Base-by-base conservation (phyloP, 139 green algal genomes). In the Chlamydomonas schloesseri region DNA sequence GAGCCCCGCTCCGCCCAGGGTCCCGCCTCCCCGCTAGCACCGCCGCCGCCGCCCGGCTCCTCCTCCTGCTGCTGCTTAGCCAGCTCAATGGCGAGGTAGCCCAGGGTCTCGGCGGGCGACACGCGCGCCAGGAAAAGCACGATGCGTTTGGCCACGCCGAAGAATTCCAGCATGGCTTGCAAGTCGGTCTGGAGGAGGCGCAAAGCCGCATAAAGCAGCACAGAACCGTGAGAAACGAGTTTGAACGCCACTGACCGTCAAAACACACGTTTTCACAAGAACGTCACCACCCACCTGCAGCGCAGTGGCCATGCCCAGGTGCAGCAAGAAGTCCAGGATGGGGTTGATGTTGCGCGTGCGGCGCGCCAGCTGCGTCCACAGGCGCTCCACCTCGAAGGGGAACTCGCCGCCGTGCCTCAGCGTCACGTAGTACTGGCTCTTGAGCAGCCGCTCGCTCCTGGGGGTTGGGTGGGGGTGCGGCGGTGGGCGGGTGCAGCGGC, bases 401-500 rank as follows among this genome's bases (percentile, higher is more conserved):
- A 86, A 53, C 21, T n/a, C 6, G 31, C 29, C n/a, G 80, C 80
- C 80, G 67, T 78, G 95, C 34, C 89, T 73, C 75, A 88, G 84
- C 3, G 95, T 98, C 36, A 98, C 94, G 33, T 94, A 95, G 92
- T 97, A 98, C 93, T 98, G 89, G 81, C 82, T 92, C 76, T 96
- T 95, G n/a, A 98, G 91, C 81, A 98, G 91, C 29, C 91, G 87
- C 89, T 98, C 95, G 77, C 83, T 88, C 90, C 94, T 86, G 80
- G 21, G 26, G 71, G 37, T 15, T 86, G 80, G 21, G 26, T 37
- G 37, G 10, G 20, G 21, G 3, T 34, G 36, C 23, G 36, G 36
- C 11, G 18, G 36, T 2, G 55, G 20, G 53, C 15, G 53, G 53
- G 53, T n/a, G n/a, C n/a, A 50, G 42, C 6, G 42, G 42, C 42